Conservation (phyloP, 2,329 filamentous ascomycete species). For the Teratosphaeriaceae sp. region DNA sequence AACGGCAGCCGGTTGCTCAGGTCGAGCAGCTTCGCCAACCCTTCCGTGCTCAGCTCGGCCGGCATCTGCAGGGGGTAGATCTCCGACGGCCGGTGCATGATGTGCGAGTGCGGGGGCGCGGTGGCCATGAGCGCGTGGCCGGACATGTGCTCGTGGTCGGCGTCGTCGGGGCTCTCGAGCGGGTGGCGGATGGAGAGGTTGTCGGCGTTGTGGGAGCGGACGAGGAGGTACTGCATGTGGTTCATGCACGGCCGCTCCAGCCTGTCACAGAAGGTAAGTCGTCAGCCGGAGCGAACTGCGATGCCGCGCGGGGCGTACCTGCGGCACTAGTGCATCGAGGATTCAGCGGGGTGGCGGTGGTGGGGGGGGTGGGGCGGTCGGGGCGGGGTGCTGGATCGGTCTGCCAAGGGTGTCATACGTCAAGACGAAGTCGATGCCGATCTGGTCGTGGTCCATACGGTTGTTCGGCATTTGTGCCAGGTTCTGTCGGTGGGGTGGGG, state of each 20-base stretch:
- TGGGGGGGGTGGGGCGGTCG: slow-evolving; percentile 53
- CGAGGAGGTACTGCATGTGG: slow-evolving; percentile 74
- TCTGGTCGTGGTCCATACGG: slow-evolving; percentile 67
- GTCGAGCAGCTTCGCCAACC: slow-evolving; percentile 75
- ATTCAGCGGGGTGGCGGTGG: slow-evolving; percentile 44
- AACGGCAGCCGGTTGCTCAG: slow-evolving; percentile 76
- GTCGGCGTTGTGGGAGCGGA: slow-evolving; percentile 44
- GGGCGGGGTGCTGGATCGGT: slow-evolving; percentile 26
- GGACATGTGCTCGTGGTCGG: slow-evolving; percentile 55
- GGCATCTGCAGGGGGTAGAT: slow-evolving; percentile 66
- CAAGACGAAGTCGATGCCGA: slow-evolving; percentile 85
- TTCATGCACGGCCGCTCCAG: slow-evolving; percentile 92
- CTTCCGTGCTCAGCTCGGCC: slow-evolving; percentile 62
- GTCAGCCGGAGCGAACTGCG: slow-evolving; percentile 9
- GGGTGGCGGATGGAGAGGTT: slow-evolving; percentile 30
- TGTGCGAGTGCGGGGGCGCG: slow-evolving; percentile 67
- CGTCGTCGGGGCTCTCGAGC: slow-evolving; percentile 38
- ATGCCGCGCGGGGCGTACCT: background rate
- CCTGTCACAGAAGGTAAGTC: slow-evolving; percentile 40
- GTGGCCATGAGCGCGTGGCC: slow-evolving; percentile 93
- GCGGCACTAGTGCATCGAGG: slow-evolving; percentile 5
- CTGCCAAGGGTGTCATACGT: slow-evolving; percentile 58
- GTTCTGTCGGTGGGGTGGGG: slow-evolving; percentile 14
- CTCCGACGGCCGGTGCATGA: slow-evolving; percentile 48
- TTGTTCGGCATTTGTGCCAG: slow-evolving; percentile 27